Percentiles rank a stretch among this genome's conserved stretches.
These are phyloP conservation scores for Pseudogymnoascus sp. DNA, from an alignment of 2,329 filamentous ascomycete genomes.

Conservation along the genomic window DNA sequence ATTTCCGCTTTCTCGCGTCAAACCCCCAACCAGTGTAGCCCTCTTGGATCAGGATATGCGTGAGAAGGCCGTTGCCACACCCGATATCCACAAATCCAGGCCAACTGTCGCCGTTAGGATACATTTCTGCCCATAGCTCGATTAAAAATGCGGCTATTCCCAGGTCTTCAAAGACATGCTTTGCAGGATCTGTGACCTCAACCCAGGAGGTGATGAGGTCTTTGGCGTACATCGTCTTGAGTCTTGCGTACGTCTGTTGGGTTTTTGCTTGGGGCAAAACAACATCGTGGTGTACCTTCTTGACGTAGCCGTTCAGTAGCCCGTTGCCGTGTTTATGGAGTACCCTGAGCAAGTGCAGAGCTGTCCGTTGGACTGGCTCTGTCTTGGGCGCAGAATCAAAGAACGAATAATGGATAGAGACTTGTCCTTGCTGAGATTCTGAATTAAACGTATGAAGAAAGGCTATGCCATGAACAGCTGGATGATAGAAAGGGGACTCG, in stretches of 20 bases:
- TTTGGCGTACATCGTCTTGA: conserved; percentile 75
- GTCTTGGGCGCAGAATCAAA: conserved; percentile 34
- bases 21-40: conserved; percentile 86
- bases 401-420: conserved; percentile 56
- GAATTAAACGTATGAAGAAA: conserved; percentile 63
- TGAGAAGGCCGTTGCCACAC: conserved; percentile 87
- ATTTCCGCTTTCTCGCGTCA: conserved; percentile 77
- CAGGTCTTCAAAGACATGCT: conserved; percentile 94
- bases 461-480: conserved; percentile 63
- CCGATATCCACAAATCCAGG: conserved; percentile 94
- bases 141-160: conserved; percentile 87
- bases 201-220: conserved; percentile 68
- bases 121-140: conserved; percentile 85
- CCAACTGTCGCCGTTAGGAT: conserved; percentile 48
- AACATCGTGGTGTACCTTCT: conserved; percentile 76
- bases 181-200: conserved; percentile 77
- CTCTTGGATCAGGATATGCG: conserved; percentile 72
- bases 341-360: conserved; percentile 58
- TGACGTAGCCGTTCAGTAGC: conserved; percentile 59
- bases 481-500: conserved; percentile 82
- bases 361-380: conserved; percentile 56
- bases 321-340: conserved; percentile 70
- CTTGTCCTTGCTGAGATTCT: conserved; percentile 35
- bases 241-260: conserved; percentile 71
- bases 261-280: conserved; percentile 69